A percentile compares a stretch with the other conserved stretches of the same genome.
Evolutionary conservation across 257 asterid species (phyloP).

Genomic region (Nemophila menziesii): DNA sequence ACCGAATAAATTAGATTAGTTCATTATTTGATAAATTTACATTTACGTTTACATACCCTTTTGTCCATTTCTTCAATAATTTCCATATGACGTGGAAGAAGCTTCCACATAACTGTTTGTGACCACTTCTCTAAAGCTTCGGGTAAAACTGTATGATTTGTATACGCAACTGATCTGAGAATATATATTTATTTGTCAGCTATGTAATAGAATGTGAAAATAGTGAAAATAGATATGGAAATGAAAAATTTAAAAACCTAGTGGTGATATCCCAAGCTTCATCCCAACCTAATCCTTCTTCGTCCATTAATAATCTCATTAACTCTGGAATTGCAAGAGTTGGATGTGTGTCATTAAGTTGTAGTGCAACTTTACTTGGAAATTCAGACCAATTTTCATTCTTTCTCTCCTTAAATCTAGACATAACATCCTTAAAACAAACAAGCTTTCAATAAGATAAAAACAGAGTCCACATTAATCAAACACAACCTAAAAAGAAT

Average conservation of each 20-base stretch:
- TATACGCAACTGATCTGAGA: constrained; percentile 84
- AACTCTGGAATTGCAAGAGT: constrained; percentile 96
- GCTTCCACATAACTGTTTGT: constrained; percentile 98
- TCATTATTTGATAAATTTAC: constrained; percentile 2
- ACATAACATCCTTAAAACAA: constrained; percentile 65
- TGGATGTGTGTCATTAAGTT: constrained; percentile 96
- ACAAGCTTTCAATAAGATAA: neutral
- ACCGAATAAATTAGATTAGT: constrained; percentile 4
- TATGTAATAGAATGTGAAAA: too few relatives aligned
- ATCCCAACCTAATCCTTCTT: constrained; percentile 95
- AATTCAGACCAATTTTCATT: constrained; percentile 67
- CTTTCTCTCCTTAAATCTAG: constrained; percentile 78
- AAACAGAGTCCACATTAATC: neutral
- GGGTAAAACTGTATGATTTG: constrained; percentile 98
- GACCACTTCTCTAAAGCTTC: constrained; percentile 99
- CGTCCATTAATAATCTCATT: constrained; percentile 91
- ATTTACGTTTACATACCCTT: constrained; percentile 35
- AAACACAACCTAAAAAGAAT: neutral
- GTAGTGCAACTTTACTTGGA: constrained; percentile 90
- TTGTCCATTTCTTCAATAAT: constrained; percentile 91
- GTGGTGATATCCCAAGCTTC: constrained; percentile 91
- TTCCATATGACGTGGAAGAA: constrained; percentile 98
- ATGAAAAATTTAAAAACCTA: constrained; percentile 32
- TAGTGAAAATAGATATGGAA: too few relatives aligned
- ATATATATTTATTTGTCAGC: constrained; percentile 10